Base-by-base conservation (phyloP, 768 basidiomycete species). In the Boletus speciosus region DNA sequence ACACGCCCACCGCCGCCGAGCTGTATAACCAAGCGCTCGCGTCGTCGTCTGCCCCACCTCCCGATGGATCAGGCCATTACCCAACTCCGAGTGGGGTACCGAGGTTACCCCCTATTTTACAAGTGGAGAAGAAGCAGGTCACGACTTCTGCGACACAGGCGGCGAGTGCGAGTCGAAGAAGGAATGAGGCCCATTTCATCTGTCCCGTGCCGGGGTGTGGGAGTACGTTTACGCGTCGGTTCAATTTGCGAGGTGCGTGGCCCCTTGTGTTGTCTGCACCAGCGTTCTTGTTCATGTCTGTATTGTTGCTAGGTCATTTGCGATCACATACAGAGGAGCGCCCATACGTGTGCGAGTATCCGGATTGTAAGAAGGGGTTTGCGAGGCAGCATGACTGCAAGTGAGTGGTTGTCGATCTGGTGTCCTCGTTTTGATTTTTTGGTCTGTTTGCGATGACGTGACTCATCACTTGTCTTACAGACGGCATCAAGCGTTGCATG, bases 321-420 rank as follows among this genome's bases (percentile, higher is more conserved):
- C 82, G 94, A 64, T 96, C 94, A 16, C 94, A 98, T 71, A 96
- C 93, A 8, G 93, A 96, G 70, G 93, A 97, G 73, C 80, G 93
- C 51, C 94, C 94, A 36, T 98, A 93, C 72, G 83, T 91, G 55
- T 97, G 94, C 70, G 87, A 91, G 55, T 94, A 89, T 82, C 90
- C 91, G 12, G 93, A 93, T 31, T 98, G 94, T 71, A 89, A 88
- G 67, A 98, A 97, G 69, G 88, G 91, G 25, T 96, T 97, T 68
- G 94, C 94, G 47, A 81, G 94, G 42, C 92, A 95, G 69, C 94
- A 98, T 70, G 94, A 98, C 68, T 96, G 93, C 89, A 97, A 97
- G 87, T 90, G 66, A 67, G 88, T 84, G 16, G 21, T 19, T 31
- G 25, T 50, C 47, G 61, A 63, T 63, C 58, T 46, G 29, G 35